phyloP scores from a whole-genome alignment of 371 early-diverging fungal genomes.

The Lichtheimia hyalospora region DNA sequence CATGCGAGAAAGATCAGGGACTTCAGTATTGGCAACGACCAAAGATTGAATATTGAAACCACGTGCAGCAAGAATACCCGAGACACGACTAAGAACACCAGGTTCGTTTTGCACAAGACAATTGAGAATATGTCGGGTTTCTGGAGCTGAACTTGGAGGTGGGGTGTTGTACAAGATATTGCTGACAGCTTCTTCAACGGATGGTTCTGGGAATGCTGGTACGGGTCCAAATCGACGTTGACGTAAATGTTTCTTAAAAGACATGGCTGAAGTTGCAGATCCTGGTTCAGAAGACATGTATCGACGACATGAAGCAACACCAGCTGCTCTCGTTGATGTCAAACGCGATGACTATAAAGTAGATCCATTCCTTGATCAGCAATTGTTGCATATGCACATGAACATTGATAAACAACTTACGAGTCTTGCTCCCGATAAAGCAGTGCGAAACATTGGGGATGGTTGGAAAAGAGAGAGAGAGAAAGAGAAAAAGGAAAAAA shows the following conservation, averaged over 20 bases:
- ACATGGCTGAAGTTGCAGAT: conserved; percentile 56
- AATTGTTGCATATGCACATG: too few species aligned
- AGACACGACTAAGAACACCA: conserved; percentile 91
- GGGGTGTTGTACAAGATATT: conserved; percentile 95
- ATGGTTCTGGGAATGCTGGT: conserved; percentile 37
- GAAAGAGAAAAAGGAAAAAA: not conserved
- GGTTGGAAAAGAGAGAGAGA: not conserved
- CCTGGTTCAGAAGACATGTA: conserved; percentile 3
- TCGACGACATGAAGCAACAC: conserved; percentile 1
- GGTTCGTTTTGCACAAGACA: conserved; percentile 95
- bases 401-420: not conserved
- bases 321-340: too few species aligned
- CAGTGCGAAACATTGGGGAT: not conserved
- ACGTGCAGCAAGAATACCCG: conserved; percentile 92
- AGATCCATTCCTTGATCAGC: too few species aligned
- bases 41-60: conserved; percentile 97
- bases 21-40: conserved; percentile 94
- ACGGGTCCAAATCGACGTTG: conserved; percentile 55
- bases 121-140: conserved; percentile 87
- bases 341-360: too few species aligned
- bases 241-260: conserved; percentile 57
- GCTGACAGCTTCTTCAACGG: conserved; percentile 84
- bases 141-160: conserved; percentile 45
- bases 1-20: conserved; percentile 91
- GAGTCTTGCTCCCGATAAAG: not conserved